Evolutionary conservation across 2,329 filamentous ascomycete genomes (phyloP).

Genomic region (Clonostachys rosea): DNA sequence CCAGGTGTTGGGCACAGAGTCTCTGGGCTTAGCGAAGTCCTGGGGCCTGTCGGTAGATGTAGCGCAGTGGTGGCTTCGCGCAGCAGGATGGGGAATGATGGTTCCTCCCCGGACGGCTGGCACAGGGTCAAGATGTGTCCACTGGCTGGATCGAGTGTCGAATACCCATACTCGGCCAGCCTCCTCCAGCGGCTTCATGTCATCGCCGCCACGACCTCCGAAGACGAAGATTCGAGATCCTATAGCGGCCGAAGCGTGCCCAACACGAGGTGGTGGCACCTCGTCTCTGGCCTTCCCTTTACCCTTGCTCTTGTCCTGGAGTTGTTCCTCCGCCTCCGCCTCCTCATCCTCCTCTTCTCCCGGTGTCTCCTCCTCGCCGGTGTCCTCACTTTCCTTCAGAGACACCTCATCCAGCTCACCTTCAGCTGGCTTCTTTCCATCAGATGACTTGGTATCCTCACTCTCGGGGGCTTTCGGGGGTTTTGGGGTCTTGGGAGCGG

Average conservation of each 20-base stretch:
- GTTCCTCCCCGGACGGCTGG: slow-evolving; percentile 33
- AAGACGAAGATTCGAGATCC: slow-evolving; percentile 73
- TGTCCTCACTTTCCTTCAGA: not conserved
- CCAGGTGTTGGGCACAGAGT: slow-evolving; percentile 39
- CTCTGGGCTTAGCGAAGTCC: slow-evolving; percentile 31
- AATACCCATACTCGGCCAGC: slow-evolving; percentile 72
- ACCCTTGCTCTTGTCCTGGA: slow-evolving; percentile 25
- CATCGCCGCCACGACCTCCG: slow-evolving; percentile 68
- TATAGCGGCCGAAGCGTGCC: slow-evolving; percentile 66
- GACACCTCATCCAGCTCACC: slow-evolving; percentile 2
- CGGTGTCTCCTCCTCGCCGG: slow-evolving; percentile 2
- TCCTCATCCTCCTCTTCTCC: not conserved
- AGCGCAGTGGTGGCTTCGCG: slow-evolving; percentile 68
- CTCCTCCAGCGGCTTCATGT: slow-evolving; percentile 70
- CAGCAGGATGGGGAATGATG: slow-evolving; percentile 43
- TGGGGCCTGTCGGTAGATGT: slow-evolving; percentile 53
- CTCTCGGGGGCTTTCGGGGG: slow-evolving; percentile 1
- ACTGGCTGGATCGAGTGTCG: slow-evolving; percentile 57
- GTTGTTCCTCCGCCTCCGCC: not conserved
- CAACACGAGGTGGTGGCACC: slow-evolving; percentile 65
- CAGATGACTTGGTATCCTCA: slow-evolving; percentile 4
- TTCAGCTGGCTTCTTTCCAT: slow-evolving; percentile 1
- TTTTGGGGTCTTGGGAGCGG: too few species aligned
- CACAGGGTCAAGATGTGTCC: slow-evolving; percentile 60
- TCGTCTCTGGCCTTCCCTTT: slow-evolving; percentile 23